These are phyloP conservation scores for Calonectria montana DNA, from an alignment of 2,329 filamentous ascomycete species.

Conservation along the genomic window DNA sequence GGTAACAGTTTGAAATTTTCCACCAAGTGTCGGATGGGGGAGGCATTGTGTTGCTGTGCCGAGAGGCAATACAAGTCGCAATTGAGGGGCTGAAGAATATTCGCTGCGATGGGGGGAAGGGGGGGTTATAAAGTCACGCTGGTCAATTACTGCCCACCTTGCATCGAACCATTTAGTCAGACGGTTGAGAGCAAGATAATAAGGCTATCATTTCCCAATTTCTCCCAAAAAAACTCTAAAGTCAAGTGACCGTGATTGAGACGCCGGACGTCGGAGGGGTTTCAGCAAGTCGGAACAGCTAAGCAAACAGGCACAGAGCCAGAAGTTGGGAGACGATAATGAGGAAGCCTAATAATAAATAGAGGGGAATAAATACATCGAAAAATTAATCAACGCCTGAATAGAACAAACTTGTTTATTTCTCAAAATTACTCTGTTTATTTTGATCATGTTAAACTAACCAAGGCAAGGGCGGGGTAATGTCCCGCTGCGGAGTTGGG, in stretches of 20 bases:
- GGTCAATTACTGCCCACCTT: neutral
- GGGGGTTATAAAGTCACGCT: neutral
- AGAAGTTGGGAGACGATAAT: neutral
- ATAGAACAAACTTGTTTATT: too few relatives aligned
- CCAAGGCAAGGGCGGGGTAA: too few relatives aligned
- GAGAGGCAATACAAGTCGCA: neutral
- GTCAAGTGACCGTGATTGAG: neutral
- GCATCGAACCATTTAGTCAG: neutral
- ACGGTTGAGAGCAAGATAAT: neutral
- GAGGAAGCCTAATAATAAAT: neutral
- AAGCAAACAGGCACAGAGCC: neutral
- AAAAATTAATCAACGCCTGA: too few relatives aligned
- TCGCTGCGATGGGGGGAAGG: neutral
- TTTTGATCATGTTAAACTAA: too few relatives aligned
- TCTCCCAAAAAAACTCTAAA: neutral
- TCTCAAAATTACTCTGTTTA: too few relatives aligned
- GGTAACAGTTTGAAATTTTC: neutral
- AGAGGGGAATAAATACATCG: too few relatives aligned
- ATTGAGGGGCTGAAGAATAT: neutral
- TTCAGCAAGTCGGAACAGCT: neutral
- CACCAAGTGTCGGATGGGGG: neutral
- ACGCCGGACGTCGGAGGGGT: neutral
- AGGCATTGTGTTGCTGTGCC: neutral
- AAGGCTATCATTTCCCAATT: neutral
- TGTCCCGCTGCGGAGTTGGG: too few relatives aligned